Percentiles rank a stretch among this genome's conserved stretches.
Conservation (phyloP, 2,329 filamentous ascomycete genomes). For the Colletotrichum higginsianum region DNA sequence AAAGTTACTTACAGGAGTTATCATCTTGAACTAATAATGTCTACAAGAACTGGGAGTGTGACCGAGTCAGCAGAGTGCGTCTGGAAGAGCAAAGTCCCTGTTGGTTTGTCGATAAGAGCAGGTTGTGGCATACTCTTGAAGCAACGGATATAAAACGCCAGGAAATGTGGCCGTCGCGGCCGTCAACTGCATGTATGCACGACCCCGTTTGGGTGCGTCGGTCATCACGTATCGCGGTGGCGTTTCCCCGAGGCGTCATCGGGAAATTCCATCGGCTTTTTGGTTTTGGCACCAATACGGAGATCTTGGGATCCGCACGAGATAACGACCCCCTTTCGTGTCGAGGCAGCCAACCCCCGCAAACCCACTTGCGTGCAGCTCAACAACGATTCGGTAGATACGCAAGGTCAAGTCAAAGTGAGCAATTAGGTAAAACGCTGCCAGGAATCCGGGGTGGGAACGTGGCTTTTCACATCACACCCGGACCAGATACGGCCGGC, state of each 20-base stretch:
- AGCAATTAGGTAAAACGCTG: neutral
- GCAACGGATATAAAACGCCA: conserved; percentile 29
- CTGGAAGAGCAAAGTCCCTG: neutral
- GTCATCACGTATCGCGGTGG: conserved; percentile 20
- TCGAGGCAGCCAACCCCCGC: conserved; percentile 8
- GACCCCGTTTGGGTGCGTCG: neutral
- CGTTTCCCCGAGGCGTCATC: conserved; percentile 23
- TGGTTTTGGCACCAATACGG: neutral
- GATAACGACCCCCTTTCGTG: conserved; percentile 2
- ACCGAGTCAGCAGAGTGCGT: neutral
- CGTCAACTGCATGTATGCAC: neutral
- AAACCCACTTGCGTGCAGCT: neutral
- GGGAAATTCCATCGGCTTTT: conserved; percentile 34
- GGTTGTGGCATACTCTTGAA: neutral
- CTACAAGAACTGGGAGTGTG: too few species aligned
- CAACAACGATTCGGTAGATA: neutral
- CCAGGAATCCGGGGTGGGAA: neutral
- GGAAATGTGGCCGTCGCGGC: neutral
- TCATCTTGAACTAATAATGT: conserved; percentile 3
- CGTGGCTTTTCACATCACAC: neutral
- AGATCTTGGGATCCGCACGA: neutral
- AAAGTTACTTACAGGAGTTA: conserved; percentile 24
- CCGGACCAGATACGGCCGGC: neutral
- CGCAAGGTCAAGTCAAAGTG: neutral
- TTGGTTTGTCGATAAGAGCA: neutral